Evolutionary conservation across 495 filamentous ascomycete species (phyloP), one percentile per base, ranked within the genome.

Genomic region (Parachaetomium inaequale): DNA sequence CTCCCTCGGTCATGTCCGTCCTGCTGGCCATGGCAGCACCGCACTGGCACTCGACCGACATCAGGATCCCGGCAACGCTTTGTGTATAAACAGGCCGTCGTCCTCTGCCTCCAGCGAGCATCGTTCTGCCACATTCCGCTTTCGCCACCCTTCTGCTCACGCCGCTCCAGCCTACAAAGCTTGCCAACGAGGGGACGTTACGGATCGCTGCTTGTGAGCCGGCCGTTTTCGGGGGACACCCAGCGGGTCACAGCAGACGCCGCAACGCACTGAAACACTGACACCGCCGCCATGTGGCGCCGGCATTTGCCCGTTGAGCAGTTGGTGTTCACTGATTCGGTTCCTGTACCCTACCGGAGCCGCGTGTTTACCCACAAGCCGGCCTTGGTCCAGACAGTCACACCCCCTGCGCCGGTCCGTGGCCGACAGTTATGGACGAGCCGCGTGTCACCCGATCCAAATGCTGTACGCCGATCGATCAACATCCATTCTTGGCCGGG

Each of bases 381-480:
- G 52, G 31, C 5, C 4, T 14, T 38, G 25, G 34, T 29, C 47
- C 3, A 28, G 58, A 49, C 21, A 15, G 26, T 36, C 26, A 29
- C 43, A 19, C 23, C 47, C 31, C 10, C 36, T 19, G 4, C 7
- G 11, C 38, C 46, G 23, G 51, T 25, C 52, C 51, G 19, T n/a
- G 55, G 46, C 52, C 43, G 32, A 52, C n/a, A n/a, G n/a, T 29
- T 59, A 55, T 58, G 45, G 43, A 59, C 32, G 21, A 58, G 58
- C 66, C 61, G 68, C 66, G 57, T 65, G 64, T 65, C 68, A 72
- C 63, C 51, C 68, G 63, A 64, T 52, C 49, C 43, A 40, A 53
- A 10, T 32, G 40, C 55, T 61, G 66, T 26, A 53, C 43, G 34
- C 68, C 61, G 42, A 55, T 58, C 36, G 62, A 64, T 66, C 62